Percentiles rank a stretch among this genome's conserved stretches.
Conservation (phyloP, 2,329 filamentous ascomycete genomes). For the Colletotrichum karsti region DNA sequence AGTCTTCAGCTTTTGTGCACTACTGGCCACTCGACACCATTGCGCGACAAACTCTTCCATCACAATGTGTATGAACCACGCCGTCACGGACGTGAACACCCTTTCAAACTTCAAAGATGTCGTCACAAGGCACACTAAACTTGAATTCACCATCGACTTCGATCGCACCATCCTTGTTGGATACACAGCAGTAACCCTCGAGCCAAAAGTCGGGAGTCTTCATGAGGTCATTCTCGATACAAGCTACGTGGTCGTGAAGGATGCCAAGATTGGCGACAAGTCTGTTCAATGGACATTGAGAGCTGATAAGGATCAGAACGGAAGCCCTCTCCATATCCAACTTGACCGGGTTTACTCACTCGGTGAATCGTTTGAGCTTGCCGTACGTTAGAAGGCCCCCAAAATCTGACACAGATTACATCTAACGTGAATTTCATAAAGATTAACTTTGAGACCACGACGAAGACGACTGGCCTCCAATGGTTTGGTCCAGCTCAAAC, state of each 20-base stretch:
- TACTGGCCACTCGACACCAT: too few species aligned
- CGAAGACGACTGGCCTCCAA: conserved; percentile 89
- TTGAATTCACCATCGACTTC: conserved; percentile 86
- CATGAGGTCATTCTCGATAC: not conserved
- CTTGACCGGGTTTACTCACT: not conserved
- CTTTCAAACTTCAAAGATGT: conserved; percentile 91
- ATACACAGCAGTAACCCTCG: conserved; percentile 69
- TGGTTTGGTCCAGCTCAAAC: conserved; percentile 95
- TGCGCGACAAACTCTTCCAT: too few species aligned
- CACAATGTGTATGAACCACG: too few species aligned
- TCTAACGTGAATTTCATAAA: conserved; percentile 37
- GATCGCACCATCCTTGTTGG: conserved; percentile 79
- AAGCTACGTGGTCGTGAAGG: not conserved
- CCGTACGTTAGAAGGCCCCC: not conserved
- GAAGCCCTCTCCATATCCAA: not conserved
- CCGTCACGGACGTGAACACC: conserved; percentile 83
- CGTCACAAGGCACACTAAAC: conserved; percentile 82
- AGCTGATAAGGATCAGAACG: not conserved
- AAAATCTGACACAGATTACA: too few species aligned
- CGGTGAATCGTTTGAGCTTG: not conserved
- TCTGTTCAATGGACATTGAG: not conserved
- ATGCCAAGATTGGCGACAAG: not conserved
- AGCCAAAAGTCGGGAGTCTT: conserved; percentile 42
- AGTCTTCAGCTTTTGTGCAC: too few species aligned
- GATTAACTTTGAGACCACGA: conserved; percentile 82